Evolutionary conservation across 2,329 filamentous ascomycete genomes (phyloP).

Genomic region (Xenoacremonium recifei): DNA sequence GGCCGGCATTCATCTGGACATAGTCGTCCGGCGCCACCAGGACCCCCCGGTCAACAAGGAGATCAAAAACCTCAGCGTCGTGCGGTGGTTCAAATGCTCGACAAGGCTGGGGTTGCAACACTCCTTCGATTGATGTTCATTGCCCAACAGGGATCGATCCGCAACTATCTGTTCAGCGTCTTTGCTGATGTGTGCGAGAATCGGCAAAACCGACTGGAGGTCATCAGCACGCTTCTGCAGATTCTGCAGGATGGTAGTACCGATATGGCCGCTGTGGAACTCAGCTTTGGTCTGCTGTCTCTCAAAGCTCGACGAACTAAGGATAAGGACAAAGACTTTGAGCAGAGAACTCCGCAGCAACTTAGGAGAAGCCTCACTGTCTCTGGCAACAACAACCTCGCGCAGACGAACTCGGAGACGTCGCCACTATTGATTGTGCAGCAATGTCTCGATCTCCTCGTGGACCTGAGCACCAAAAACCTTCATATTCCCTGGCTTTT

Average conservation of each 20-base stretch:
- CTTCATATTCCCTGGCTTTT: conserved; percentile 88
- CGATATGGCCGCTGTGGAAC: conserved; percentile 89
- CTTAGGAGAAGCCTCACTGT: conserved; percentile 73
- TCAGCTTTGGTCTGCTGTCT: conserved; percentile 91
- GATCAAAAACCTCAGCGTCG: conserved; percentile 70
- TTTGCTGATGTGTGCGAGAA: conserved; percentile 93
- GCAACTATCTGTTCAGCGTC: conserved; percentile 79
- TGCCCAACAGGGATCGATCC: conserved; percentile 82
- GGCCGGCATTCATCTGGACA: conserved; percentile 29
- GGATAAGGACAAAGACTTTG: conserved; percentile 58
- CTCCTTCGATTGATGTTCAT: conserved; percentile 98
- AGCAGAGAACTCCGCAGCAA: conserved; percentile 75
- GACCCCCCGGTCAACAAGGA: conserved; percentile 38
- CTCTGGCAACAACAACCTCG: conserved; percentile 41
- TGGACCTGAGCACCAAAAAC: conserved; percentile 81
- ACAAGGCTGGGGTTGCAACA: conserved; percentile 94
- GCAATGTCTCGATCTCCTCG: conserved; percentile 85
- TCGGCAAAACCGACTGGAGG: conserved; percentile 90
- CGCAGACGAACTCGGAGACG: conserved; percentile 73
- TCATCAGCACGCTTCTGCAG: conserved; percentile 87
- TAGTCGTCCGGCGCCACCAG: conserved; percentile 16
- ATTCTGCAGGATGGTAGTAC: conserved; percentile 94
- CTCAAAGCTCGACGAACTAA: conserved; percentile 81
- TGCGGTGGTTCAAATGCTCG: conserved; percentile 91
- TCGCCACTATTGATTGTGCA: conserved; percentile 95